A percentile compares a stretch with the other conserved stretches of the same genome.
Evolutionary conservation across 305 asterid genomes (phyloP).

Genomic region (Stenogyne calaminthoides): DNA sequence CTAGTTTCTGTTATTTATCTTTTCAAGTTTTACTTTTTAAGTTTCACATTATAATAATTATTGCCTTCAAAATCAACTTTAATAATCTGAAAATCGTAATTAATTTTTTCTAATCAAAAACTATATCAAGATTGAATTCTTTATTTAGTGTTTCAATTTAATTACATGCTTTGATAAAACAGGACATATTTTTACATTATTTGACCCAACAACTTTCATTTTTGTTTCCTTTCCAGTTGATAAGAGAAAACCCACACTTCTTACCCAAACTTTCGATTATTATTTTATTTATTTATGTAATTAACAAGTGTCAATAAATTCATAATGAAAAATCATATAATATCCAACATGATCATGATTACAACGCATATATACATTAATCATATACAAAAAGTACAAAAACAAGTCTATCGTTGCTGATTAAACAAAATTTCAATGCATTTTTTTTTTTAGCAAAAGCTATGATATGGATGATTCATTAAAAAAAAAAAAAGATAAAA

Average conservation of each 20-base stretch:
- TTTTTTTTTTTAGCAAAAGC: not conserved
- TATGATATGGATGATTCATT: slow-evolving; percentile 13
- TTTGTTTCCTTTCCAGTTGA: too few relatives aligned
- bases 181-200: not conserved
- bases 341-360: slow-evolving; percentile 6
- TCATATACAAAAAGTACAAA: too few relatives aligned
- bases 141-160: too few relatives aligned
- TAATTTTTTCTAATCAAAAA: not conserved
- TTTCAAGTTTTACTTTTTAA: not conserved
- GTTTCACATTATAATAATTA: not conserved
- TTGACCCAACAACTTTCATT: not conserved
- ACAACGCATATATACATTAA: not conserved
- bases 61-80: not conserved
- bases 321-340: not conserved
- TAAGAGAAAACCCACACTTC: not conserved
- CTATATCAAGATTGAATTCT: too few relatives aligned
- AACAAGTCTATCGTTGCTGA: too few relatives aligned
- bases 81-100: not conserved
- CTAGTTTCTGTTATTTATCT: not conserved
- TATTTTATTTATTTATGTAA: not conserved
- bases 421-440: not conserved
- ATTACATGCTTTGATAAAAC: too few relatives aligned
- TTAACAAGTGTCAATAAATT: not conserved
- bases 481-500: not conserved
- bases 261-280: too few relatives aligned